These are phyloP conservation scores for Tripterygium wilfordii DNA, from an alignment of 177 flowering plant species.

Conservation along the genomic window DNA sequence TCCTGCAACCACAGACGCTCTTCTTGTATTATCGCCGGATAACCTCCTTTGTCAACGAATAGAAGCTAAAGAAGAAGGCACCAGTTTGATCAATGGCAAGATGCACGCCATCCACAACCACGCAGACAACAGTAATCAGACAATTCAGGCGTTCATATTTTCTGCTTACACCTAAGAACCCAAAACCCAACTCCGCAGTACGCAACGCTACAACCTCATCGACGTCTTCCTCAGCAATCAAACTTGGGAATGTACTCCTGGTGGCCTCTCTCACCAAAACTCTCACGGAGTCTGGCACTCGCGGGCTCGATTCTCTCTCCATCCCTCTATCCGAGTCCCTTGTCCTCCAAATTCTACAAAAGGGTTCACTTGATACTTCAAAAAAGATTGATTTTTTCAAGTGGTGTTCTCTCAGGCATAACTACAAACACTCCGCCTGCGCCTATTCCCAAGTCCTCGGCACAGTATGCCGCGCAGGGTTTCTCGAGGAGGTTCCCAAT, in stretches of 20 bases:
- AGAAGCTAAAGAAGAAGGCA: background rate
- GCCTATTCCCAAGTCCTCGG: conserved; percentile 52
- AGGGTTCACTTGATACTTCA: conserved; percentile 33
- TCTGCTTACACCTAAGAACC: background rate
- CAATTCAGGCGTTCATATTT: background rate
- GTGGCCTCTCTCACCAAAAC: conserved; percentile 60
- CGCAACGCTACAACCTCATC: background rate
- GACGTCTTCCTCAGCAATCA: background rate
- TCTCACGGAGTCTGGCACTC: conserved; percentile 51
- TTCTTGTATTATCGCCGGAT: too few species aligned
- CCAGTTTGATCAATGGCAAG: background rate
- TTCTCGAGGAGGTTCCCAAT: conserved; percentile 29
- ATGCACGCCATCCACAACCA: background rate
- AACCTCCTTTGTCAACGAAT: too few species aligned
- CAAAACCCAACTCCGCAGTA: background rate
- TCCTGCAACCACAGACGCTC: too few species aligned
- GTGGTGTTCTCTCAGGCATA: conserved; percentile 61
- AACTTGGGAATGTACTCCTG: conserved; percentile 47
- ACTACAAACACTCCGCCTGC: conserved; percentile 54
- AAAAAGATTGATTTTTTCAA: conserved; percentile 69
- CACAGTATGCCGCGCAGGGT: conserved; percentile 39
- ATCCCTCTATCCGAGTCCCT: conserved; percentile 52
- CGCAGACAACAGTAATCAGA: background rate
- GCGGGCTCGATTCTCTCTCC: conserved; percentile 34
- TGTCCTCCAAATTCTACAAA: conserved; percentile 55